A percentile compares a stretch with the other conserved stretches of the same genome.
Conservation (phyloP, 2,329 filamentous ascomycete species). For the Neonectria punicea region DNA sequence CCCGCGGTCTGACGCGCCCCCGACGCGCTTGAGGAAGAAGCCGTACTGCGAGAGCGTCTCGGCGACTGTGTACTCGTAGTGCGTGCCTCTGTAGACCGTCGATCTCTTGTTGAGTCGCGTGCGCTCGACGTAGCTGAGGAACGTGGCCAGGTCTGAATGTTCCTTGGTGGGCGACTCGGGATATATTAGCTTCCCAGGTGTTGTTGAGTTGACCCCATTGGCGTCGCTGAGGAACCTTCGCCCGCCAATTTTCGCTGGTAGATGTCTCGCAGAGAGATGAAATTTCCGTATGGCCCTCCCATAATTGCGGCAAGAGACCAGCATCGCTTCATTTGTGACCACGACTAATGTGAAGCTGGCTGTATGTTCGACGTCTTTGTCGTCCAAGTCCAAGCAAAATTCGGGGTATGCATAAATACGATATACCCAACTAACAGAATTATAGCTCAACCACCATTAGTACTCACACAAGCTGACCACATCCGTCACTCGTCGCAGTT, state of each 20-base stretch:
- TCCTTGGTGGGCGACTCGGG: constrained; percentile 58
- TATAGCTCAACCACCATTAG: constrained; percentile 3
- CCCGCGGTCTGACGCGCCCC: constrained; percentile 74
- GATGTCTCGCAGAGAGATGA: neutral
- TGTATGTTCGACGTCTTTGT: neutral
- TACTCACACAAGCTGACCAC: too few relatives aligned
- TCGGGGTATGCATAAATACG: constrained; percentile 28
- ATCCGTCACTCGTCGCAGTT: constrained; percentile 3
- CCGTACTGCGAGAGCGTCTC: constrained; percentile 66
- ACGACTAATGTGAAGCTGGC: neutral
- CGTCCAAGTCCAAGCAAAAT: neutral
- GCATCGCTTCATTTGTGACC: neutral
- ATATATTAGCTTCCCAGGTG: constrained; percentile 46
- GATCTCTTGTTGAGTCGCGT: constrained; percentile 64
- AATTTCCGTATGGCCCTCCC: neutral
- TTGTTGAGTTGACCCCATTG: constrained; percentile 2
- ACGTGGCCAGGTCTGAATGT: constrained; percentile 73
- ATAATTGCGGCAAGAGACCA: constrained; percentile 5
- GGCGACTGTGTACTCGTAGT: constrained; percentile 78
- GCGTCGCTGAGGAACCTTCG: constrained; percentile 22
- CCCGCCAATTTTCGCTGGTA: neutral
- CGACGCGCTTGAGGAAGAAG: constrained; percentile 73
- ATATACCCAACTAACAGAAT: constrained; percentile 21
- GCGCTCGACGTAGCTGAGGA: constrained; percentile 70
- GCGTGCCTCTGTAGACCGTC: constrained; percentile 76